Evolutionary conservation across 257 asterid species (phyloP).

Genomic region (Coffea canephora): DNA sequence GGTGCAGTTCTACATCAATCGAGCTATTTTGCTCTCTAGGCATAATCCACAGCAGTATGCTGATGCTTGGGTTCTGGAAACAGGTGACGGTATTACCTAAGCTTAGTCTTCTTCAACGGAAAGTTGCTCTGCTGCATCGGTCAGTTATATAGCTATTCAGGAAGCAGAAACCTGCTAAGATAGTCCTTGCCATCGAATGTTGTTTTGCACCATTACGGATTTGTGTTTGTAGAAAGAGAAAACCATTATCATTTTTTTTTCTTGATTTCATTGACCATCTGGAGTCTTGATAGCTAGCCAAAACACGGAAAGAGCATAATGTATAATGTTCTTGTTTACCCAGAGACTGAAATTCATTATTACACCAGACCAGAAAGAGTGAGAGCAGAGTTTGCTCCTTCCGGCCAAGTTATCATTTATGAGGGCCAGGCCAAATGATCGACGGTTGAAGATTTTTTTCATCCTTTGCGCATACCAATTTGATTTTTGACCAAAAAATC

Average conservation of each 20-base stretch:
- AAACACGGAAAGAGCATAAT: background rate
- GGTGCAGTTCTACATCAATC: background rate
- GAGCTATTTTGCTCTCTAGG: background rate
- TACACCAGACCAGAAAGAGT: background rate
- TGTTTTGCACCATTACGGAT: background rate
- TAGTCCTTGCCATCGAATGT: background rate
- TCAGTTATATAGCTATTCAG: background rate
- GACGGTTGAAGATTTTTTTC: background rate
- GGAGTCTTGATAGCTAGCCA: background rate
- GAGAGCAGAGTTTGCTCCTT: background rate
- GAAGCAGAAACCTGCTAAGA: background rate
- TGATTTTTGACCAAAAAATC: background rate
- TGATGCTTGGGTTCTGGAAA: background rate
- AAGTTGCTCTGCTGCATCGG: slow-evolving; percentile 1
- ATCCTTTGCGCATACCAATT: background rate
- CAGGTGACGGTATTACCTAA: background rate
- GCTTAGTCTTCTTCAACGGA: background rate
- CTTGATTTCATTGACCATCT: background rate
- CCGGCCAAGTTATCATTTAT: background rate
- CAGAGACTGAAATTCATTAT: background rate
- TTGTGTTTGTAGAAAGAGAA: background rate
- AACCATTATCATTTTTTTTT: background rate
- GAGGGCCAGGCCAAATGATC: background rate
- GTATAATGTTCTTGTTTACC: background rate
- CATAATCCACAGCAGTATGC: background rate